Evolutionary conservation across 192 early-diverging fungal genomes (phyloP), one percentile per base, ranked within the genome.

Genomic region (Gonapodya prolifera): DNA sequence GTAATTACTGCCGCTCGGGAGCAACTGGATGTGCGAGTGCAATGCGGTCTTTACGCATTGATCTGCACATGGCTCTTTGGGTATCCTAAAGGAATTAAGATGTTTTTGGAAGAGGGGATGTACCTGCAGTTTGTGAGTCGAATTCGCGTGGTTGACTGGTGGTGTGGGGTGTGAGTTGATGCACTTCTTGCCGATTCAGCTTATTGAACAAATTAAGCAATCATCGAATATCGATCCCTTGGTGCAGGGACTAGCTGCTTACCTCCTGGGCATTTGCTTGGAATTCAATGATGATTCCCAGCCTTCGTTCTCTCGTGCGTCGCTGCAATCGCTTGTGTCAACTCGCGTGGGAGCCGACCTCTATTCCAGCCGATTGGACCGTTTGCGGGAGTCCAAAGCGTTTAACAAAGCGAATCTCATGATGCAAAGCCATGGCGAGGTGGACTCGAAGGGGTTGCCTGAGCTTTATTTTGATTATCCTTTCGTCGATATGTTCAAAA

Each of bases 211-310:
- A 82, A 92, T 99, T 70, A 92, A 86, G 74, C 92, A 94, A 73
- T 91, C 94, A 0, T 93, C 96, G 34, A 90, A 91, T 2, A 88
- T 92, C 34, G 92, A 96, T 77, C 88, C 93, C 30, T 82, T 94
- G 45, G 90, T 96, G 0, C 97, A 99, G 84, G 96, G 97, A 2
- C 82, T 97, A 61, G 88, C 93, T 0, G 94, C 95, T 1, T 96
- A 92, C 81, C 80, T 97, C 33, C 83, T 97, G 31, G 92, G 95
- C 1, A 85, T 97, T 2, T 86, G 92, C 34, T 93, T 94, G 76
- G 91, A 98, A 82, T 99, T 91, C 82, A 95, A 98, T 80, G 85
- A 93, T 82, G 92, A 95, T 35, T 80, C 89, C 1, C 91, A 93
- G 75, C 82, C 93, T 1, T 84, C 89, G 1, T 90, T 99, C 34